Percentiles rank a stretch among this genome's conserved stretches.
Evolutionary conservation across 306 rosid genomes (phyloP).

Genomic region (Prunus mira): DNA sequence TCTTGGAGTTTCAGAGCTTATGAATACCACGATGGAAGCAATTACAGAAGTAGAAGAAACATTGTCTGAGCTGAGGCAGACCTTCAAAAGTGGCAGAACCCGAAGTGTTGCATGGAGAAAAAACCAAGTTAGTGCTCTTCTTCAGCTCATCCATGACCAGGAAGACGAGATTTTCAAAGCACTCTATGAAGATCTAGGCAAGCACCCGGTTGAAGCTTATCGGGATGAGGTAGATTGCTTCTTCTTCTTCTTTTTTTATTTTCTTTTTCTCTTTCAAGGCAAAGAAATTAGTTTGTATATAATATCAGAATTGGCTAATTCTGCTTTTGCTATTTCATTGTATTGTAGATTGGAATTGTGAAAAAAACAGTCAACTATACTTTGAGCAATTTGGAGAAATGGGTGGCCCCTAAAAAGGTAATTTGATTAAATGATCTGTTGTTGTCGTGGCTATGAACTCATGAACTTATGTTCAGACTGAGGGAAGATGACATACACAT

Average conservation of each 20-base stretch:
- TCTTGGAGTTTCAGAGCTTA: background rate
- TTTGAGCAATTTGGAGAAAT: slow-evolving; percentile 54
- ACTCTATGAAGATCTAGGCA: slow-evolving; percentile 83
- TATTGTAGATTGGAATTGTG: slow-evolving; percentile 66
- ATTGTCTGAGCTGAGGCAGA: slow-evolving; percentile 43
- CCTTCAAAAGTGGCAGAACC: slow-evolving; percentile 58
- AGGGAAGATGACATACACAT: too few relatives aligned
- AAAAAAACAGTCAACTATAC: slow-evolving; percentile 42
- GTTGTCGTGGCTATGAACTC: too few relatives aligned
- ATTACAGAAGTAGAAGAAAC: slow-evolving; percentile 28
- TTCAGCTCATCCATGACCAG: slow-evolving; percentile 50
- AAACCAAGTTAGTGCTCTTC: slow-evolving; percentile 53
- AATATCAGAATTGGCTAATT: background rate
- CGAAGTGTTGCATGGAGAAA: slow-evolving; percentile 72
- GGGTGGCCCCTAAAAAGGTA: slow-evolving; percentile 73
- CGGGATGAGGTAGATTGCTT: slow-evolving; percentile 63
- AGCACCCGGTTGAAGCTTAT: slow-evolving; percentile 65
- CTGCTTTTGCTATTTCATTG: background rate
- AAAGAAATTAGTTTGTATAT: background rate
- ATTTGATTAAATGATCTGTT: background rate
- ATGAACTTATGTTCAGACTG: background rate
- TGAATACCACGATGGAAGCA: slow-evolving; percentile 17
- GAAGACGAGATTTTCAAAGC: slow-evolving; percentile 55
- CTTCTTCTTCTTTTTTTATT: background rate
- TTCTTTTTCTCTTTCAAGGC: background rate